phyloP scores from a whole-genome alignment of 2,329 filamentous ascomycete species.

The Aspergillus chevalieri region DNA sequence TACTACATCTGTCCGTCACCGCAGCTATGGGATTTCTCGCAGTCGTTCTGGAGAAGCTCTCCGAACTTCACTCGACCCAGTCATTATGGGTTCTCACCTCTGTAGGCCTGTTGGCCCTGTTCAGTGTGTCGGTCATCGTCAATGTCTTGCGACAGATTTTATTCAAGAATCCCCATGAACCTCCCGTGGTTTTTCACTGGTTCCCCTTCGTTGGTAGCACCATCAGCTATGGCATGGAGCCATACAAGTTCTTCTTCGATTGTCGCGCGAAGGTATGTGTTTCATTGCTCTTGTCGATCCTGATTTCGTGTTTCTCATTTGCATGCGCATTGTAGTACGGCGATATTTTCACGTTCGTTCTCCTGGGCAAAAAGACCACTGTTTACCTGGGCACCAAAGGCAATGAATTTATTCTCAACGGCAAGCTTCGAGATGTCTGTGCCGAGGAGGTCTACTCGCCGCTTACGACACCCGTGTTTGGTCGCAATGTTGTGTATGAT shows the following conservation, averaged over 20 bases:
- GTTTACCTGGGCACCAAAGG: conserved; percentile 75
- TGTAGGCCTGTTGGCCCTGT: conserved; percentile 42
- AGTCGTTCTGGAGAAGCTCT: conserved; percentile 40
- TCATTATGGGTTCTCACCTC: conserved; percentile 42
- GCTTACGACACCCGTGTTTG: conserved; percentile 66
- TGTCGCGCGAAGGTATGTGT: conserved; percentile 64
- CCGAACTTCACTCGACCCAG: conserved; percentile 42
- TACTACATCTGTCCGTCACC: neutral
- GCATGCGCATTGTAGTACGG: conserved; percentile 56
- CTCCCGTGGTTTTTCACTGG: conserved; percentile 61
- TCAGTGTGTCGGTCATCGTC: conserved; percentile 57
- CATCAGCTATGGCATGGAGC: conserved; percentile 85
- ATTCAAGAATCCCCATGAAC: conserved; percentile 74
- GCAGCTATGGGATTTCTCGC: conserved; percentile 48
- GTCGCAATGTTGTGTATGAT: conserved; percentile 81
- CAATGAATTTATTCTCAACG: conserved; percentile 88
- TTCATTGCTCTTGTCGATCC: neutral
- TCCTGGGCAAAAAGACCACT: conserved; percentile 83
- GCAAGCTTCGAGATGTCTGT: conserved; percentile 81
- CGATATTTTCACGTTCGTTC: conserved; percentile 82
- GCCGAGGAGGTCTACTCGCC: conserved; percentile 86
- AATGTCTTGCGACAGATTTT: conserved; percentile 78
- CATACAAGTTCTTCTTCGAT: conserved; percentile 58
- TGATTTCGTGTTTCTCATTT: conserved; percentile 7
- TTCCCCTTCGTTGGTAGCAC: conserved; percentile 78